Percentiles rank a stretch among this genome's conserved stretches.
These are phyloP conservation scores for Golubevia pallescens DNA, from an alignment of 1,284 basidiomycete genomes.

Conservation along the genomic window DNA sequence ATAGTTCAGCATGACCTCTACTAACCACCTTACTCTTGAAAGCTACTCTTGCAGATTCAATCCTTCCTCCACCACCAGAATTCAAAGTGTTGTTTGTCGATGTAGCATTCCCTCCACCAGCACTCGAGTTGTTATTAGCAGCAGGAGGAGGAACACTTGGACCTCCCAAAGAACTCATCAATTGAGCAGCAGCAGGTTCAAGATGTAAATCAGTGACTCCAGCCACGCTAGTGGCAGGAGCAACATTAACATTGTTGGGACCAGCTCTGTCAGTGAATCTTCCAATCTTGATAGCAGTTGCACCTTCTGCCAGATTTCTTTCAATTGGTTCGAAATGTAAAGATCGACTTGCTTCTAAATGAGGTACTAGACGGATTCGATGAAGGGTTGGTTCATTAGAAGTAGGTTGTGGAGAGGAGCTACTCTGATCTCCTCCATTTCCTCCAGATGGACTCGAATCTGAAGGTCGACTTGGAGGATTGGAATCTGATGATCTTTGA, in stretches of 20 bases:
- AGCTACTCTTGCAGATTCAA: slow-evolving; percentile 69
- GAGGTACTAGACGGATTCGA: slow-evolving; percentile 82
- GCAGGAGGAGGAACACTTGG: slow-evolving; percentile 48
- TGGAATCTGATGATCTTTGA: not conserved
- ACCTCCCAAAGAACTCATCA: slow-evolving; percentile 68
- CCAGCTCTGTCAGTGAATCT: slow-evolving; percentile 78
- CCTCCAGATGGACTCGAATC: slow-evolving; percentile 2
- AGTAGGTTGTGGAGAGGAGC: not conserved
- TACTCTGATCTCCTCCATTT: too few relatives aligned
- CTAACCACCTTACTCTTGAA: slow-evolving; percentile 97
- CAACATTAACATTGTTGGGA: slow-evolving; percentile 6
- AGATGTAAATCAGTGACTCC: not conserved
- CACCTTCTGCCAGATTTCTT: slow-evolving; percentile 72
- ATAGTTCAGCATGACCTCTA: slow-evolving; percentile 91
- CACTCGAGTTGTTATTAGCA: slow-evolving; percentile 23
- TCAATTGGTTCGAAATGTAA: slow-evolving; percentile 91
- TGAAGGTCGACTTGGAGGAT: not conserved
- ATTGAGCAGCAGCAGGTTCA: slow-evolving; percentile 55
- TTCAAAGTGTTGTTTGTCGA: slow-evolving; percentile 73
- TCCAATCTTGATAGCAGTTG: slow-evolving; percentile 77
- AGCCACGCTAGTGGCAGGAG: not conserved
- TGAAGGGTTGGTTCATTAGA: slow-evolving; percentile 53
- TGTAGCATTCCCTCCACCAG: slow-evolving; percentile 66
- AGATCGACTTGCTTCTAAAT: slow-evolving; percentile 86
- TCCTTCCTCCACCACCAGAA: slow-evolving; percentile 21